These are phyloP conservation scores for Craterostigma plantagineum DNA, from an alignment of 257 asterid species.

Conservation along the genomic window DNA sequence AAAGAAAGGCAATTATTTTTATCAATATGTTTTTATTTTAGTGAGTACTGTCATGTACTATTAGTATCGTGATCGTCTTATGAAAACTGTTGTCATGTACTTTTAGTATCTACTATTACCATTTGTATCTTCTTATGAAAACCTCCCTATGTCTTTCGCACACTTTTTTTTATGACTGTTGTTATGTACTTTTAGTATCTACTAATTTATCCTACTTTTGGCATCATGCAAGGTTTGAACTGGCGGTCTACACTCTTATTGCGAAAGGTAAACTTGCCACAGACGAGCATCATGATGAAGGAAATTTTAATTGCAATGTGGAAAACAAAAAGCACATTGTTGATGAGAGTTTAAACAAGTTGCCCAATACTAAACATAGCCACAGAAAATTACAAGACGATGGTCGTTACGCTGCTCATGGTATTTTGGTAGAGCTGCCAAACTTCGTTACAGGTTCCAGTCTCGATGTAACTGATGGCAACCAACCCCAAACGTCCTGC, in stretches of 20 bases:
- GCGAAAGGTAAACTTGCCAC: constrained; percentile 41
- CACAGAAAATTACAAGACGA: constrained; percentile 29
- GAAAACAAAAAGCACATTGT: constrained; percentile 20
- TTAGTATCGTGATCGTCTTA: constrained; percentile 9
- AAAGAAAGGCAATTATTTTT: constrained; percentile 11
- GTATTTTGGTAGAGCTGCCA: constrained; percentile 53
- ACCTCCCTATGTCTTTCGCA: no score
- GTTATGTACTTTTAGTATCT: no score
- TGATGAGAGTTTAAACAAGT: constrained; percentile 21
- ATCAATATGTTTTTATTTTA: not conserved
- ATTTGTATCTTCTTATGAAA: no score
- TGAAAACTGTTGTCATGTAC: no score
- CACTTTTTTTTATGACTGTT: no score
- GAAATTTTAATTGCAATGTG: constrained; percentile 27
- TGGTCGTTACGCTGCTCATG: constrained; percentile 31
- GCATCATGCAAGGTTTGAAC: constrained; percentile 45
- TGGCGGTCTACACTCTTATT: constrained; percentile 56
- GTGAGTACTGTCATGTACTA: constrained; percentile 6
- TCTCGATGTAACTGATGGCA: constrained; percentile 18
- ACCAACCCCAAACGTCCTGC: constrained; percentile 23
- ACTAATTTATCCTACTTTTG: no score
- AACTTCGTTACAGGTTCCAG: constrained; percentile 46
- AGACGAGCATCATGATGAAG: constrained; percentile 32
- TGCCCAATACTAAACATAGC: constrained; percentile 32
- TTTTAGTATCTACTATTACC: no score